Conservation (phyloP, 208 protist genomes). For the Trypanosoma rangeli region DNA sequence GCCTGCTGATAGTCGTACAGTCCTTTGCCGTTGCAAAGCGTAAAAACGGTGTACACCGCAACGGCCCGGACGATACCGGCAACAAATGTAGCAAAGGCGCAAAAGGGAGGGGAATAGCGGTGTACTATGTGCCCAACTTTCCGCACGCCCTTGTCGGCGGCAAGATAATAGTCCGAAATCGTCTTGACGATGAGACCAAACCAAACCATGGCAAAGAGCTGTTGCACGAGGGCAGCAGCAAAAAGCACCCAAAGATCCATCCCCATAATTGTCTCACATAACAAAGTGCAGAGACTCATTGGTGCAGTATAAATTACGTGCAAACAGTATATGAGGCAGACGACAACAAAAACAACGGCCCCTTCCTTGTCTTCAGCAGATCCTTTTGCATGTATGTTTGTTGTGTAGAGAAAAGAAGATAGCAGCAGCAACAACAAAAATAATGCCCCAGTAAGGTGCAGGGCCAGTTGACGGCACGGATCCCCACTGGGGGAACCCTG, state of each 20-base stretch:
- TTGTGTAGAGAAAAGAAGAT: background rate
- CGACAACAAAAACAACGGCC: background rate
- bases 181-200: conserved; percentile 74
- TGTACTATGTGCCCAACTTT: conserved; percentile 72
- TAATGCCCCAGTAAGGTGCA: background rate
- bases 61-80: conserved; percentile 47
- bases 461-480: no score
- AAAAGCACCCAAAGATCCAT: conserved; percentile 59
- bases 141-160: conserved; percentile 88
- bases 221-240: conserved; percentile 53
- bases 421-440: no score
- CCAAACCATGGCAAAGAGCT: conserved; percentile 75
- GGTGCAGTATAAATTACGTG: background rate
- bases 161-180: conserved; percentile 73
- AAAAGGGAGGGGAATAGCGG: conserved; percentile 49
- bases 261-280: conserved; percentile 22
- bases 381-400: background rate
- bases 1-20: conserved; percentile 65
- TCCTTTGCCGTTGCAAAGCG: conserved; percentile 41
- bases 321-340: background rate
- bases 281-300: conserved; percentile 11
- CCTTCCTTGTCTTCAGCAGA: background rate
- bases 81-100: conserved; percentile 44
- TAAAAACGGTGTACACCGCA: conserved; percentile 41
- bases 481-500: no score